These are phyloP conservation scores for Curvularia hawaiiensis DNA, from an alignment of 2,329 filamentous ascomycete genomes.

Conservation along the genomic window DNA sequence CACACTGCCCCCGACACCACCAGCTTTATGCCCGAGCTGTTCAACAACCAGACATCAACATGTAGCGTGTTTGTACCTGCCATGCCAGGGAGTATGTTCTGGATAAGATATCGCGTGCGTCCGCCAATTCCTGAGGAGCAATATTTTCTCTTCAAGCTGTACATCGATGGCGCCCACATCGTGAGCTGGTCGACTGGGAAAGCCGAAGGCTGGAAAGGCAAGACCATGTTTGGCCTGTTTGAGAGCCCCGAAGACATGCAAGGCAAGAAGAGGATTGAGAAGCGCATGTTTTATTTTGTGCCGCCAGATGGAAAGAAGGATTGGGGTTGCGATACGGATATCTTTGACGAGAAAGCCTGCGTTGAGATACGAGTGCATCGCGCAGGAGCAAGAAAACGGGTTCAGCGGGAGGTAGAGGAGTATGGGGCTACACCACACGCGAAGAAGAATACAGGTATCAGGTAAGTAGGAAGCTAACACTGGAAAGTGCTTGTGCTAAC, in stretches of 20 bases:
- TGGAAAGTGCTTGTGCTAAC: conserved; percentile 16
- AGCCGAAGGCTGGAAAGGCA: conserved; percentile 51
- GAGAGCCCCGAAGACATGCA: conserved; percentile 38
- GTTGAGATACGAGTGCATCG: conserved; percentile 53
- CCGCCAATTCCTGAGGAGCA: conserved; percentile 38
- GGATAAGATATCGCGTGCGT: conserved; percentile 49
- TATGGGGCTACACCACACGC: conserved; percentile 30
- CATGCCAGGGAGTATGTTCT: conserved; percentile 49
- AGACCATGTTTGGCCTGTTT: conserved; percentile 53
- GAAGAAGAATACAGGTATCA: conserved; percentile 28
- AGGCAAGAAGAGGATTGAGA: conserved; percentile 46
- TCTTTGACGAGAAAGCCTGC: conserved; percentile 32
- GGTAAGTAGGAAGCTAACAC: conserved; percentile 28
- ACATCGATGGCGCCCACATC: conserved; percentile 46
- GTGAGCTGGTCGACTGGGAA: conserved; percentile 53
- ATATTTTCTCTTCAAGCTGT: conserved; percentile 55
- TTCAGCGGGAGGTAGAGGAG: conserved; percentile 36
- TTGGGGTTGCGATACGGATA: conserved; percentile 18
- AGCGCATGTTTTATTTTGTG: conserved; percentile 49
- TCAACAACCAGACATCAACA: conserved; percentile 36
- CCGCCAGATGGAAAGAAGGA: conserved; percentile 5
- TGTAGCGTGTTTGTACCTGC: conserved; percentile 45
- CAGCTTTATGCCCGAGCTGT: conserved; percentile 12
- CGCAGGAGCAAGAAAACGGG: conserved; percentile 48
- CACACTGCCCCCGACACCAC: conserved; percentile 16